These are phyloP conservation scores for Chernovozyma sophiae-reginae DNA, from an alignment of 1,139 yeast species.

Conservation along the genomic window DNA sequence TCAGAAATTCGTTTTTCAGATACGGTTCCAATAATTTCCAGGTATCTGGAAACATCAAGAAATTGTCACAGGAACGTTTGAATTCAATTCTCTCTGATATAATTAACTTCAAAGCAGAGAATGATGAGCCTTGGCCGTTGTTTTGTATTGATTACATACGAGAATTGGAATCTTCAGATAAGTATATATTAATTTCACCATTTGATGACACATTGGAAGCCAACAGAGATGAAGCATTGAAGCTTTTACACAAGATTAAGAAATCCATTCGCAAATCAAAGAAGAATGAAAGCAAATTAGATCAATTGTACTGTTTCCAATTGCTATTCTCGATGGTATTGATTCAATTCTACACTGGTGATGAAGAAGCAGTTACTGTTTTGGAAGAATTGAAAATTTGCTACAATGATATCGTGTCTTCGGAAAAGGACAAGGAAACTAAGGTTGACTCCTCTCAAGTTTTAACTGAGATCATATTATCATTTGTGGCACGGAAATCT, in stretches of 20 bases:
- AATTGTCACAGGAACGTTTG: conserved; percentile 54
- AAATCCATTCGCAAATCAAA: conserved; percentile 13
- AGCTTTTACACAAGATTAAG: conserved; percentile 44
- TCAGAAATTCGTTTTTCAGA: conserved; percentile 55
- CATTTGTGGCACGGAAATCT: conserved; percentile 71
- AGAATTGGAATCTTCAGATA: conserved; percentile 18
- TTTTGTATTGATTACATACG: conserved; percentile 31
- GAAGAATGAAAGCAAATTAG: conserved; percentile 7
- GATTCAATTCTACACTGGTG: conserved; percentile 75
- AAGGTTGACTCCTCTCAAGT: conserved; percentile 50
- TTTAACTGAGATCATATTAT: conserved; percentile 74
- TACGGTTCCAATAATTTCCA: background rate
- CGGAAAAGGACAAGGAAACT: conserved; percentile 19
- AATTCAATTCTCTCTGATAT: conserved; percentile 63
- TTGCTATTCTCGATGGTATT: conserved; percentile 73
- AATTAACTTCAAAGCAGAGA: conserved; percentile 41
- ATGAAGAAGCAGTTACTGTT: conserved; percentile 72
- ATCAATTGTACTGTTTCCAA: conserved; percentile 50
- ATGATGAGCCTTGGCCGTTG: conserved; percentile 57
- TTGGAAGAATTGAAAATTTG: conserved; percentile 66
- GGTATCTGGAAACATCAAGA: conserved; percentile 30
- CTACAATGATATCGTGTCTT: conserved; percentile 36
- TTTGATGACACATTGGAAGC: conserved; percentile 53
- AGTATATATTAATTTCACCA: conserved; percentile 31
- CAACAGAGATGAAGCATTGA: conserved; percentile 49